Conservation (phyloP, 441 rosid genomes). For the Gossypium gossypioides region DNA sequence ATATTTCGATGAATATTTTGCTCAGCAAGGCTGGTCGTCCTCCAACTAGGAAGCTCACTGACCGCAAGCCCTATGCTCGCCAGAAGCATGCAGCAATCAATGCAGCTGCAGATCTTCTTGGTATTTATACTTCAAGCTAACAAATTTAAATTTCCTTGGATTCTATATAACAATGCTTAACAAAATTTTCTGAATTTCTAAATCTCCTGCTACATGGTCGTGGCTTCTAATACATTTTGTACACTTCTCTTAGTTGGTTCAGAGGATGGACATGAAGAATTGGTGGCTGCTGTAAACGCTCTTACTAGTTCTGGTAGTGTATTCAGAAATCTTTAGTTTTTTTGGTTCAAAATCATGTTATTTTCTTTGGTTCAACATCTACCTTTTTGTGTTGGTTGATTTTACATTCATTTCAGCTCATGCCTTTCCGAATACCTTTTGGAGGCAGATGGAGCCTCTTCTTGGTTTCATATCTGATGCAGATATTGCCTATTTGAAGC, state of each 20-base stretch:
- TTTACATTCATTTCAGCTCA: conserved; percentile 46
- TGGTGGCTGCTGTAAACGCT: conserved; percentile 65
- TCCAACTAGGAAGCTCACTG: conserved; percentile 91
- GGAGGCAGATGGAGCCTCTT: conserved; percentile 82
- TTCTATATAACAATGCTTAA: not conserved
- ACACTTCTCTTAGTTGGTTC: conserved; percentile 52
- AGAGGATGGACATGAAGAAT: conserved; percentile 85
- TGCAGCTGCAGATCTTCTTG: conserved; percentile 75
- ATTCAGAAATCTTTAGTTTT: conserved; percentile 11
- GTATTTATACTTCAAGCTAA: conserved; percentile 35
- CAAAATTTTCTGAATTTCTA: conserved; percentile 5
- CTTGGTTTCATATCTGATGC: conserved; percentile 67
- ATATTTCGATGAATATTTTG: conserved; percentile 26
- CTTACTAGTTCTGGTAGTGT: conserved; percentile 42
- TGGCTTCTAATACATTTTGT: conserved; percentile 20
- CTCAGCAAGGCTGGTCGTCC: conserved; percentile 88
- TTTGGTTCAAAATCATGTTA: conserved; percentile 11
- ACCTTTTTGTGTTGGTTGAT: conserved; percentile 19
- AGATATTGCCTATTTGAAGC: conserved; percentile 53
- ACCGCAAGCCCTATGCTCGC: conserved; percentile 78
- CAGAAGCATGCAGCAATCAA: conserved; percentile 59
- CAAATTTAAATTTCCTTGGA: conserved; percentile 8
- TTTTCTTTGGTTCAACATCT: conserved; percentile 7
- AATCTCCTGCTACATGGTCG: not conserved
- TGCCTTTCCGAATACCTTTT: conserved; percentile 48